Base-by-base conservation (phyloP, 1,284 basidiomycete genomes). In the Cystobasidium sp. region DNA sequence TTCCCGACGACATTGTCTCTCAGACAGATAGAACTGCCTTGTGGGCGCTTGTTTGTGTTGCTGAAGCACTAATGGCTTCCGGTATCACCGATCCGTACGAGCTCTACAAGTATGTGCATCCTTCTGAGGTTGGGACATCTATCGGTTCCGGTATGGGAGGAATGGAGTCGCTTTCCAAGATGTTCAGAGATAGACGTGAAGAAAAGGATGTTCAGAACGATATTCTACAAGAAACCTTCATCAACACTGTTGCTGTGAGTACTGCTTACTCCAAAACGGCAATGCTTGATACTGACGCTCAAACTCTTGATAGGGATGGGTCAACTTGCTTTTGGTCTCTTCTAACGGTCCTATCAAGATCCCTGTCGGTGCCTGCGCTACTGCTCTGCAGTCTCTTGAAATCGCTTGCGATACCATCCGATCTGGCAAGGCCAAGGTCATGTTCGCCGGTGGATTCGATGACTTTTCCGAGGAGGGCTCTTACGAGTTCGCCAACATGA, bases 181-280 rank as follows among this genome's bases (percentile, higher is more conserved):
- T 99, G 97, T 99, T 99, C 88, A 95, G 93, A 83, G 97, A 98
- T 81, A 91, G 97, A 78, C 91, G 94, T 70, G 94, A 97, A 81
- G 96, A 98, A 85, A 91, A 91, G 83, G 94, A 97, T 59, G 94
- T 98, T 2, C 96, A 99, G 84, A 98, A 96, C 81, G 97, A 99
- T 81, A 91, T 99, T 78, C 85, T 99, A 44, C 97, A 99, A 83
- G 96, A 99, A 84, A 99, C 96, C 89, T 93, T 80, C 82, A 91
- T 87, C 14, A 43, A 47, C 58, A 56, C 39, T 66, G 46, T 67
- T 8, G 72, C 72, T 55, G 71, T 59, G 14, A 52, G 31, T 59
- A 3, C 6, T 58, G 68, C 43, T 75, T 43, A 10, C 16, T 53
- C 51, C 24, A 12, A 46, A 61, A 68, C 10, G 41, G 75, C 76